phyloP scores from a whole-genome alignment of 805 yeast species.

The Candida maltosa region DNA sequence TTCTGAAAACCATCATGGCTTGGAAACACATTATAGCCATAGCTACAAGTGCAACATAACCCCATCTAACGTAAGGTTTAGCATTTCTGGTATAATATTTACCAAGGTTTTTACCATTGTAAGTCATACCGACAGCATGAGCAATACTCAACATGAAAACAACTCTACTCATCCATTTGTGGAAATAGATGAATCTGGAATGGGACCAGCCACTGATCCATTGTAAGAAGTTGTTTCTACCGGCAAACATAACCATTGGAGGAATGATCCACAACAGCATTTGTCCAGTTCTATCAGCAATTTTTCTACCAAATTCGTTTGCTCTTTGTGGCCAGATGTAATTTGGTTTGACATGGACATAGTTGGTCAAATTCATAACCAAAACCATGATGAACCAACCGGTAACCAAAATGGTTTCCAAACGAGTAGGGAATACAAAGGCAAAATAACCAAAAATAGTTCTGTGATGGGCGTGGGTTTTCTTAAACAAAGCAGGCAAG shows the following conservation, averaged over 20 bases:
- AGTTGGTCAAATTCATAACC: slow-evolving; percentile 23
- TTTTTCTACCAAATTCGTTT: slow-evolving; percentile 33
- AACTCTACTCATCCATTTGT: slow-evolving; percentile 62
- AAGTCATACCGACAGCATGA: slow-evolving; percentile 60
- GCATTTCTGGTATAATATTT: slow-evolving; percentile 29
- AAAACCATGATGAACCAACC: slow-evolving; percentile 34
- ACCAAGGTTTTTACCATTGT: slow-evolving; percentile 33
- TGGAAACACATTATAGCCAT: slow-evolving; percentile 45
- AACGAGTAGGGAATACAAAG: slow-evolving; percentile 47
- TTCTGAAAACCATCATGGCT: slow-evolving; percentile 50
- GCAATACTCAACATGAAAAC: slow-evolving; percentile 47
- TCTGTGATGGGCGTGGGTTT: slow-evolving; percentile 13
- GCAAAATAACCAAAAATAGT: slow-evolving; percentile 11
- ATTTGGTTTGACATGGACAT: slow-evolving; percentile 22
- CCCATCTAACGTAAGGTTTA: slow-evolving; percentile 22
- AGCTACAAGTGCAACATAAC: slow-evolving; percentile 23
- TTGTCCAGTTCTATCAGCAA: slow-evolving; percentile 56
- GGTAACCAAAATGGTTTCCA: slow-evolving; percentile 43
- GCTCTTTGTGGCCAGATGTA: slow-evolving; percentile 12
- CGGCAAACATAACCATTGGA: slow-evolving; percentile 60
- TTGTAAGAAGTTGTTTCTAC: slow-evolving; percentile 68
- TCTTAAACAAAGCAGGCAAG: slow-evolving; percentile 22
- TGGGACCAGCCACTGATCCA: slow-evolving; percentile 61
- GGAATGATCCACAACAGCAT: slow-evolving; percentile 56
- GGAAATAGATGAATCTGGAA: slow-evolving; percentile 59